Evolutionary conservation across 352 stramenopile genomes (phyloP).

Genomic region (Aphanomyces euteiches): DNA sequence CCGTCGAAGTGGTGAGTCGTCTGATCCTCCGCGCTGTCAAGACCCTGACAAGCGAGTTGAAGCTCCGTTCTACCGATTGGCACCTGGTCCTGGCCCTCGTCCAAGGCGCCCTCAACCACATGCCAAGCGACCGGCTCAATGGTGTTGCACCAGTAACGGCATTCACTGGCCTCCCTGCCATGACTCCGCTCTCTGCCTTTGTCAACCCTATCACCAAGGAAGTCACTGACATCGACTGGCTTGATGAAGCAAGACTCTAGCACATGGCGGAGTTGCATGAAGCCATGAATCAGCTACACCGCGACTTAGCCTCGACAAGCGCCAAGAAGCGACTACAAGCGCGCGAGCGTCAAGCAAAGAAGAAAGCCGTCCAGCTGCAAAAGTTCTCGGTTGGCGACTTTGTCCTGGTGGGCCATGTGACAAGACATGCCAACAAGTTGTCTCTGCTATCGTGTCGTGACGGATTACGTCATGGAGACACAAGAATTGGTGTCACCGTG

Average conservation of each 20-base stretch:
- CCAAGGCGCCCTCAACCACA: background rate
- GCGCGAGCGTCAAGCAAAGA: background rate
- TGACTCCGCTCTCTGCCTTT: constrained; percentile 16
- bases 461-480: background rate
- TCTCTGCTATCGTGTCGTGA: background rate
- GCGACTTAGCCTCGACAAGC: background rate
- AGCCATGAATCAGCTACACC: background rate
- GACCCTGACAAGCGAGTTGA: background rate
- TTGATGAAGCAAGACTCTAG: background rate
- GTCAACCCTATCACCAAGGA: constrained; percentile 24
- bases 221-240: constrained; percentile 10
- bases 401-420: background rate
- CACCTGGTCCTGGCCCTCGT: background rate
- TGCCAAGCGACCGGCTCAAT: background rate
- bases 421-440: background rate
- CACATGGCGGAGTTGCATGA: background rate
- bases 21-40: constrained; percentile 4
- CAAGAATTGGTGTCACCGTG: background rate
- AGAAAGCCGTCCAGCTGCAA: background rate
- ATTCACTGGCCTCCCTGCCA: constrained; percentile 1
- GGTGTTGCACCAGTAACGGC: constrained; percentile 11
- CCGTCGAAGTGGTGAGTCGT: constrained; percentile 38
- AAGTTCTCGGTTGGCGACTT: background rate
- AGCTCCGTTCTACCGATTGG: background rate
- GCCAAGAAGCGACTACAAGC: background rate